Evolutionary conservation across 2,329 filamentous ascomycete species (phyloP).

Genomic region (Rutstroemia sp.): DNA sequence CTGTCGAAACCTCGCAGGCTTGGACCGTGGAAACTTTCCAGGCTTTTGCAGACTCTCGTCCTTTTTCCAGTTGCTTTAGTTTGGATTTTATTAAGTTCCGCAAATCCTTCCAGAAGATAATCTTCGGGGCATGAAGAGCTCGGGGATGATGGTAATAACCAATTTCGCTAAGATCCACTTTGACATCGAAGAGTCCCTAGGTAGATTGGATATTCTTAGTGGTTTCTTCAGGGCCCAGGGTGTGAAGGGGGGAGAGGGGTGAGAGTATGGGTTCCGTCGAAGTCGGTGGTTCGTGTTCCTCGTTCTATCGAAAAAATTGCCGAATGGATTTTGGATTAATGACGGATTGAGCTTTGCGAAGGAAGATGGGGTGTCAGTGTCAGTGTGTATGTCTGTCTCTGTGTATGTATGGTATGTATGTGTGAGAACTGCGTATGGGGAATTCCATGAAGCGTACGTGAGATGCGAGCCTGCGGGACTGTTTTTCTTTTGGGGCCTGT

Average conservation of each 20-base stretch:
- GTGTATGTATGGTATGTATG: no score
- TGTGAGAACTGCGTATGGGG: no score
- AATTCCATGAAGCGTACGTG: background rate
- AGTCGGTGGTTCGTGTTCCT: background rate
- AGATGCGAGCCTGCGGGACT: constrained; percentile 4
- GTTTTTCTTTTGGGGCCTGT: background rate
- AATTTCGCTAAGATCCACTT: constrained; percentile 20
- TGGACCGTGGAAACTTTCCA: constrained; percentile 6
- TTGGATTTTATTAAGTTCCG: constrained; percentile 10
- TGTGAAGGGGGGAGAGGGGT: background rate
- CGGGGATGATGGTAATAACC: constrained; percentile 16
- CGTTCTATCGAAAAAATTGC: background rate
- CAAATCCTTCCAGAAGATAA: constrained; percentile 12
- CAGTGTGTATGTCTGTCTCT: no score
- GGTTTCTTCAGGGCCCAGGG: constrained; percentile 2
- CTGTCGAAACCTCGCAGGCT: constrained; percentile 4
- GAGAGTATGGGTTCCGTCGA: no score
- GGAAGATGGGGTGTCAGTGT: no score
- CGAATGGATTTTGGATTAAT: background rate
- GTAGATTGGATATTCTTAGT: constrained; percentile 8
- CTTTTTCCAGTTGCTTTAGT: constrained; percentile 1
- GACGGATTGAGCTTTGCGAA: background rate
- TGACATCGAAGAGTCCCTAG: constrained; percentile 5
- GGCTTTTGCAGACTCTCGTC: background rate
- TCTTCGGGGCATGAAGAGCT: constrained; percentile 18